Evolutionary conservation across 2,329 filamentous ascomycete species (phyloP), one percentile per base, ranked within the genome.

Genomic region (Metarhizium robertsii): DNA sequence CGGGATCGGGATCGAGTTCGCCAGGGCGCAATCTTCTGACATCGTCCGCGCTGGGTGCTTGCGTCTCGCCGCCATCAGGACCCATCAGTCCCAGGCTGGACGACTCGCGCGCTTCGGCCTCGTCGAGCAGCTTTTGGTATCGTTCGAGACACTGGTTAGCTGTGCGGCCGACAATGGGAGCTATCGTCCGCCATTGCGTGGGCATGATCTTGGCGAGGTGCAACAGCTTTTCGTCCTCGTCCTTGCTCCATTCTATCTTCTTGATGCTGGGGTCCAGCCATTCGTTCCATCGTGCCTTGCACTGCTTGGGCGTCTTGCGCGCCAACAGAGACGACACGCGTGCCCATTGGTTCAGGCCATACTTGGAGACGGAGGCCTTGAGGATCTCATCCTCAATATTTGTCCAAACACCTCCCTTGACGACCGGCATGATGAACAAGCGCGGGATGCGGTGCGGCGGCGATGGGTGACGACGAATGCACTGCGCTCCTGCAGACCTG

Each of bases 141-240:
- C 94, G 87, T 74, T 97, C 94, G 60, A 97, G 81, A 68, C 94
- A 99, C 74, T 97, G 94, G 60, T 94, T 97, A 50, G 94, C 94
- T 48, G 94, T 97, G 66, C 94, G 85, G 61, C 94, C 94, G 65
- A 99, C 92, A 63, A 97, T 92, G 55, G 94, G 92, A 56, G 94
- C 92, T 67, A 99, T 97, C 50, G 94, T 97, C 66, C 94, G 87
- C 94, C 94, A 99, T 81, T 99, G 94, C 32, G 92, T 97, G 56
- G 94, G 94, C 87, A 99, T 96, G 74, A 99, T 79, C 80, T 97
- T 99, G 59, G 94, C 94, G 66, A 99, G 80, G 67, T 97, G 94
- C 65, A 99, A 75, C 58, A 99, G 80, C 75, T 95, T 96, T 78
- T 99, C 94, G 71, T 99, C 94, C 71, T 99, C 94, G 73, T 99